phyloP scores from a whole-genome alignment of 2,329 filamentous ascomycete species.

The Monilinia polystroma region DNA sequence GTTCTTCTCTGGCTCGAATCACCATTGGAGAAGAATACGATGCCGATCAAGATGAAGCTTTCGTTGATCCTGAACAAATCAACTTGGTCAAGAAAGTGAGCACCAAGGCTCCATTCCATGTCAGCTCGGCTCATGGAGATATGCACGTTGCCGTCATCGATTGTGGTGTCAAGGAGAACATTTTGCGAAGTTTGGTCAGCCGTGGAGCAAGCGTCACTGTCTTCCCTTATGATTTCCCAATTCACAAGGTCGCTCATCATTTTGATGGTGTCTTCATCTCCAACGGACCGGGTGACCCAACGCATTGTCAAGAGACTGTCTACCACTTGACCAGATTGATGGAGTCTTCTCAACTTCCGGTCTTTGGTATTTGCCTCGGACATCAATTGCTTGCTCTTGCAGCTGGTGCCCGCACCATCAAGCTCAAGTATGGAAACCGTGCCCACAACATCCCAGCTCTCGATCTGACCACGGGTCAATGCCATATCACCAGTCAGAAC shows the following conservation, averaged over 20 bases:
- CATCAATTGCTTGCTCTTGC: slow-evolving; percentile 94
- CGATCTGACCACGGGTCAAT: slow-evolving; percentile 91
- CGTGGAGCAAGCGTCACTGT: slow-evolving; percentile 90
- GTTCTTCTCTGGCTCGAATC: slow-evolving; percentile 92
- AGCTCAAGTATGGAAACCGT: slow-evolving; percentile 99
- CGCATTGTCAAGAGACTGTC: slow-evolving; percentile 91
- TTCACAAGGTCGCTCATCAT: slow-evolving; percentile 97
- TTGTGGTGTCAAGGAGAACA: slow-evolving; percentile 99
- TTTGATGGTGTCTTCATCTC: slow-evolving; percentile 99
- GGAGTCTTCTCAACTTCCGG: slow-evolving; percentile 83
- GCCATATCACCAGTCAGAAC: slow-evolving; percentile 98
- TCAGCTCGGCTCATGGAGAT: slow-evolving; percentile 77
- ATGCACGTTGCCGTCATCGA: slow-evolving; percentile 94
- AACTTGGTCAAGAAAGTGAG: slow-evolving; percentile 95
- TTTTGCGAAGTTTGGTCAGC: slow-evolving; percentile 87
- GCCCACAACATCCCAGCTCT: slow-evolving; percentile 97
- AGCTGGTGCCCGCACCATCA: slow-evolving; percentile 83
- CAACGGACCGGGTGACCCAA: slow-evolving; percentile 97
- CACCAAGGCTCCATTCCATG: slow-evolving; percentile 97
- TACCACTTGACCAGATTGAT: slow-evolving; percentile 90
- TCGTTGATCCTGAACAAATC: slow-evolving; percentile 91
- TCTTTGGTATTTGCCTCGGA: slow-evolving; percentile 97
- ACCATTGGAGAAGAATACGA: slow-evolving; percentile 97
- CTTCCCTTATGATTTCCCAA: slow-evolving; percentile 95
- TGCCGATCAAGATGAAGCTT: slow-evolving; percentile 95